phyloP scores from a whole-genome alignment of 164 flowering plant species.

The Kalanchoe fedtschenkoi region DNA sequence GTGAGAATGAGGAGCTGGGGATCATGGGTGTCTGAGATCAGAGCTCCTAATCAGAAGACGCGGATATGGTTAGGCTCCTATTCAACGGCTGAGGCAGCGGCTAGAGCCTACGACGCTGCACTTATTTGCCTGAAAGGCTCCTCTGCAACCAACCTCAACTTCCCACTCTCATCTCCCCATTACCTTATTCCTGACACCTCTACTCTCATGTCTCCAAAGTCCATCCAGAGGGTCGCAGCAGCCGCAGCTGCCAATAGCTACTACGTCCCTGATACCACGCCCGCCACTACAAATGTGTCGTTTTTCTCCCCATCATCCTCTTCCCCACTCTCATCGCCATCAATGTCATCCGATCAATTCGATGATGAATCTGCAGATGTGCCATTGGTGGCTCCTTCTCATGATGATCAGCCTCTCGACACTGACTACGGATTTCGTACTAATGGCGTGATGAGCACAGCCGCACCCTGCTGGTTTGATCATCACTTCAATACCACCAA shows the following conservation, averaged over 20 bases:
- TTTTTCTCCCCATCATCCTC: conserved; percentile 16
- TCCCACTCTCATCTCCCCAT: conserved; percentile 33
- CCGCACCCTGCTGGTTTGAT: neutral
- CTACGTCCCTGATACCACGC: conserved; percentile 5
- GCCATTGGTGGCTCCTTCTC: no score
- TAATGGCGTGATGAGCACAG: no score
- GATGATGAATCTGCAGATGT: no score
- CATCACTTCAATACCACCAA: neutral
- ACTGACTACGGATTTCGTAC: neutral
- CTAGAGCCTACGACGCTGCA: conserved; percentile 96
- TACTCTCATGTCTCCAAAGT: conserved; percentile 58
- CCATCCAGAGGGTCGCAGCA: conserved; percentile 79
- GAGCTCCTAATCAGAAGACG: conserved; percentile 86
- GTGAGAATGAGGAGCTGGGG: conserved; percentile 99
- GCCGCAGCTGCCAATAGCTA: conserved; percentile 57
- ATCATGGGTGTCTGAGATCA: conserved; percentile 87
- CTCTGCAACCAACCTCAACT: conserved; percentile 63
- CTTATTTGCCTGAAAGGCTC: conserved; percentile 83
- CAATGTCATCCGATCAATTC: conserved; percentile 18
- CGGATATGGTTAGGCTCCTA: conserved; percentile 95
- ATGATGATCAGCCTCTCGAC: neutral
- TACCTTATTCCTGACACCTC: conserved; percentile 10
- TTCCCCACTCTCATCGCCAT: conserved; percentile 21
- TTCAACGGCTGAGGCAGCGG: conserved; percentile 88
- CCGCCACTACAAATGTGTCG: conserved; percentile 3